Base-by-base conservation (phyloP, 2,329 filamentous ascomycete species). In the Exophiala phaeomuriformis region DNA sequence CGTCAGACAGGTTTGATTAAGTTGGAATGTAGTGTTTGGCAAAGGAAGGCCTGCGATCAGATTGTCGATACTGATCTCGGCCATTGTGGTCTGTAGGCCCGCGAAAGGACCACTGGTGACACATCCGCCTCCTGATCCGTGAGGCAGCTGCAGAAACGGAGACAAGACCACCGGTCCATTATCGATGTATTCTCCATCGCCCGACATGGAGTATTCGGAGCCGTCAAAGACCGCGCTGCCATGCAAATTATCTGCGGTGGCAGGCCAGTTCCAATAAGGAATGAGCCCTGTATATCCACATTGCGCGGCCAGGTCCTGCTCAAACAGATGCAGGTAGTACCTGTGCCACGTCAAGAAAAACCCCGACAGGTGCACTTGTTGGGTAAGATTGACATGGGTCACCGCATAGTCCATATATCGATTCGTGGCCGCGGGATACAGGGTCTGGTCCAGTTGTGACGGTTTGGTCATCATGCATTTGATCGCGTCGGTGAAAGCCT, bases 261-360 rank as follows among this genome's bases (percentile, higher is more conserved):
- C 65, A 41, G 64, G 62, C 67, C 66, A 70, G 53, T 68, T 66
- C 69, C 69, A 72, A 63, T 72, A 74, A n/a, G 73, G 72, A 50
- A 74, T 69, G 3, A 66, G 64, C 9, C 73, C 74, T 1, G 60
- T 67, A 59, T 75, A 77, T 12, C 70, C 70, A 51, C 75, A 77
- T 49, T 73, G 68, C 2, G 71, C 61, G 42, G 67, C 64, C 3
- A 77, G 66, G 29, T 70, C 71, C 53, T 70, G 63, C 56, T 77
- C 74, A 52, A 71, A 75, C 10, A 70, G 63, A 50, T 65, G 68
- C 41, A 70, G 64, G 58, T 69, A 74, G 55, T 72, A 71, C 39
- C 74, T 68, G 53, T 76, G 74, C 72, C 73, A 74, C 29, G 68
- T 66, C 37, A 75, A 63, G 61, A 75, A 73, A 57, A 64, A 64